phyloP scores from a whole-genome alignment of 495 filamentous ascomycete species.

The Lepidopterella palustris region DNA sequence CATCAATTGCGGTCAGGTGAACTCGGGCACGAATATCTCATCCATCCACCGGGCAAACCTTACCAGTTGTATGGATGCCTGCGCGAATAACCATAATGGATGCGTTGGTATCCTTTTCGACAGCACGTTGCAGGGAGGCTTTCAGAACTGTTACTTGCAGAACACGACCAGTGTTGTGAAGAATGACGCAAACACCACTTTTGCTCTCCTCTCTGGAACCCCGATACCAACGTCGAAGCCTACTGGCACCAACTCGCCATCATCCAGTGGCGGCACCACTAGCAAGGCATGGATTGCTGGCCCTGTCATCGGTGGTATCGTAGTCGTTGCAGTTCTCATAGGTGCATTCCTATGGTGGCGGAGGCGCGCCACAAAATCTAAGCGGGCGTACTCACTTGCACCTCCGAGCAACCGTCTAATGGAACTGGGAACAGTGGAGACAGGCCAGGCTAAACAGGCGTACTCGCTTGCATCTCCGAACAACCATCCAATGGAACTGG shows the following conservation, averaged over 20 bases:
- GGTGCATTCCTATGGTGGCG: conserved; percentile 17
- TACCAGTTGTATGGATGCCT: conserved; percentile 15
- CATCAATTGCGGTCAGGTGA: conserved; percentile 16
- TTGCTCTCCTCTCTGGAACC: conserved; percentile 14
- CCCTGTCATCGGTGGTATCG: conserved; percentile 19
- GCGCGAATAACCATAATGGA: conserved; percentile 5
- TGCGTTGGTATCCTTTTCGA: conserved; percentile 19
- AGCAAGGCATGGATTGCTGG: conserved; percentile 24
- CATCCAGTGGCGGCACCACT: background rate
- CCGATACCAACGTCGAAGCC: conserved; percentile 6
- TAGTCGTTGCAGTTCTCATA: conserved; percentile 3
- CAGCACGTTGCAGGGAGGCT: conserved; percentile 9
- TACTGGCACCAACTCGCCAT: background rate
- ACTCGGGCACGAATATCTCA: conserved; percentile 11
- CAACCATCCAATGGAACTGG: conserved; percentile 4
- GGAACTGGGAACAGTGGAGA: background rate
- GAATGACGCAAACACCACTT: conserved; percentile 5
- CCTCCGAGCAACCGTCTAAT: background rate
- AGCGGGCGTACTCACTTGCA: background rate
- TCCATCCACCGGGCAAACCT: conserved; percentile 10
- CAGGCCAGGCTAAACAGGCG: background rate
- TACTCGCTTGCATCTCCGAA: background rate
- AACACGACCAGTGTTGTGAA: conserved; percentile 12
- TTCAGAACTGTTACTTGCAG: conserved; percentile 24
- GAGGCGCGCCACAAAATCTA: background rate